These are phyloP conservation scores for Colletotrichum truncatum DNA, from an alignment of 2,329 filamentous ascomycete species.

Conservation along the genomic window DNA sequence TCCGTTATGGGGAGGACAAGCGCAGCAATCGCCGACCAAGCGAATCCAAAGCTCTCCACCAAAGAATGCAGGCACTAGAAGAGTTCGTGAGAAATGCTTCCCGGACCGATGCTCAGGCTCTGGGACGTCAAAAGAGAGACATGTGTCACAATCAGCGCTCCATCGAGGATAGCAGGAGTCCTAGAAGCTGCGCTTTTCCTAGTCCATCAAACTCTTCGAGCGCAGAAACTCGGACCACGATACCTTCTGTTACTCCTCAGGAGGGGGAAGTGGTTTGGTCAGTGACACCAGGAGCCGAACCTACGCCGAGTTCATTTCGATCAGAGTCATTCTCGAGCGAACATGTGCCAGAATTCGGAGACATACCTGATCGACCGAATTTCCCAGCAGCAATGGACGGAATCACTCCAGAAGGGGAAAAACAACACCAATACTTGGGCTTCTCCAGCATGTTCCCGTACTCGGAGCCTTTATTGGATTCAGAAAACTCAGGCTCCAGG, in stretches of 20 bases:
- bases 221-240: neutral
- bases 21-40: slow-evolving; percentile 20
- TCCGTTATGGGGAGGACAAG: slow-evolving; percentile 25
- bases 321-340: slow-evolving; percentile 16
- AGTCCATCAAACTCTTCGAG: slow-evolving; percentile 7
- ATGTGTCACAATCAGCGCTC: neutral
- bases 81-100: slow-evolving; percentile 22
- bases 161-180: neutral
- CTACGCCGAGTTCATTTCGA: neutral
- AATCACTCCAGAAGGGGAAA: neutral
- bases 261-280: neutral
- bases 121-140: neutral
- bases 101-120: neutral
- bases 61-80: slow-evolving; percentile 22
- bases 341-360: neutral
- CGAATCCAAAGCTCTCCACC: slow-evolving; percentile 15
- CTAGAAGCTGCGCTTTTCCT: neutral
- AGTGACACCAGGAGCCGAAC: neutral
- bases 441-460: slow-evolving; percentile 13
- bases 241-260: neutral
- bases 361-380: neutral
- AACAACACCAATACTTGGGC: neutral
- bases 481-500: rapidly evolving
- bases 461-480: neutral
- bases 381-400: slow-evolving; percentile 9